A percentile compares a stretch with the other conserved stretches of the same genome.
phyloP scores from a whole-genome alignment of 1,139 yeast species.

The Geotrichum restrictum region DNA sequence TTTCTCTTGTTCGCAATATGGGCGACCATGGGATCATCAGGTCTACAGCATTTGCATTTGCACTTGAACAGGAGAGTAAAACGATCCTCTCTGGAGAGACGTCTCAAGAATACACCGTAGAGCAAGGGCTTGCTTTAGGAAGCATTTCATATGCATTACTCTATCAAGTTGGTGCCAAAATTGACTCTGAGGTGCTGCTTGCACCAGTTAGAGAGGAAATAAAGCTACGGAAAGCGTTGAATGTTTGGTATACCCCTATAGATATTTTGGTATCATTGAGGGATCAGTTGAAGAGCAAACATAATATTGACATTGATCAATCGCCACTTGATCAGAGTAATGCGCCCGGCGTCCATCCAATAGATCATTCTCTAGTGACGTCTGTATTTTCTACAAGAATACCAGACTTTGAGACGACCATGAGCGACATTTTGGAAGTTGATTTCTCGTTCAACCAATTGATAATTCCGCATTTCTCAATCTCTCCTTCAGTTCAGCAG shows the following conservation, averaged over 20 bases:
- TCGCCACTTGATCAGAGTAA: neutral
- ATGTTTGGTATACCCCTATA: conserved; percentile 6
- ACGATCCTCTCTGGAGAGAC: neutral
- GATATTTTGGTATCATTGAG: neutral
- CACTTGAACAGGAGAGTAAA: conserved; percentile 3
- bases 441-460: neutral
- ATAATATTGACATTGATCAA: neutral
- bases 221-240: neutral
- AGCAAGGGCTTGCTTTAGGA: conserved; percentile 3
- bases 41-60: conserved; percentile 9
- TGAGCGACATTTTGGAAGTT: conserved; percentile 2
- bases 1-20: neutral
- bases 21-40: conserved; percentile 15
- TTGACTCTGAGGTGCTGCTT: neutral
- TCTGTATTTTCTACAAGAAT: neutral
- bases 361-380: conserved; percentile 1
- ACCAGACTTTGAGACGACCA: conserved; percentile 1
- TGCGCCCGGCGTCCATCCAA: neutral
- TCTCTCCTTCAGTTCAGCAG: neutral
- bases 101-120: neutral
- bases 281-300: neutral
- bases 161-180: neutral
- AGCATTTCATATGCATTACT: neutral
- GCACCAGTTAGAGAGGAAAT: neutral
- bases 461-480: neutral